phyloP scores from a whole-genome alignment of 2,329 filamentous ascomycete genomes.

The Claviceps spartinae region DNA sequence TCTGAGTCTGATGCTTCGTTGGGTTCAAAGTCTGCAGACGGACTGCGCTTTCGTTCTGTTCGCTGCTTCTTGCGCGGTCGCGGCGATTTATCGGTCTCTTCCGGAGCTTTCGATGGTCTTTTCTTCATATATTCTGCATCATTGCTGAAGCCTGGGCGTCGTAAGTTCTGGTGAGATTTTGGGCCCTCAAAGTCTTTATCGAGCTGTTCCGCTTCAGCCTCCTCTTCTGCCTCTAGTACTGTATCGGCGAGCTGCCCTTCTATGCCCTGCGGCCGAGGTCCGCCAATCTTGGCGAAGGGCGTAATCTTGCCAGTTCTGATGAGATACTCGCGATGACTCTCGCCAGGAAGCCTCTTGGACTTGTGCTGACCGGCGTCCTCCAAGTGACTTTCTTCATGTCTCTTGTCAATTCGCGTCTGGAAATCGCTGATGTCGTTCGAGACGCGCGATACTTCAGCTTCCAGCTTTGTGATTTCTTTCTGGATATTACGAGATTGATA shows the following conservation, averaged over 20 bases:
- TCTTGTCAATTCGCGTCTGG: slow-evolving; percentile 62
- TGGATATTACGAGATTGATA: slow-evolving; percentile 44
- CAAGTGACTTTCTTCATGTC: slow-evolving; percentile 42
- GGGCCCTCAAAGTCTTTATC: slow-evolving; percentile 31
- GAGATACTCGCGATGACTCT: slow-evolving; percentile 76
- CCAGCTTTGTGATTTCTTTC: slow-evolving; percentile 52
- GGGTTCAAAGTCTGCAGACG: slow-evolving; percentile 34
- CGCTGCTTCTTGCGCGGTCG: slow-evolving; percentile 44
- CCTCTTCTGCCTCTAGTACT: slow-evolving; percentile 71
- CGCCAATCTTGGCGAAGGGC: slow-evolving; percentile 71
- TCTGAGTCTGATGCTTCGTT: slow-evolving; percentile 19
- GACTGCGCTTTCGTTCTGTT: slow-evolving; percentile 22
- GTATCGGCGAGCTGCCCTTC: slow-evolving; percentile 62
- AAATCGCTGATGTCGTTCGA: slow-evolving; percentile 70
- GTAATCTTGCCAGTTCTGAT: slow-evolving; percentile 97
- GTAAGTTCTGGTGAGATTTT: slow-evolving; percentile 57
- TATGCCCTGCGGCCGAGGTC: slow-evolving; percentile 45
- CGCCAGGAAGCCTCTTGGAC: slow-evolving; percentile 55
- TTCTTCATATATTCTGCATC: slow-evolving; percentile 11
- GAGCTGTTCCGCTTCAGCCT: slow-evolving; percentile 32
- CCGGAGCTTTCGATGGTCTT: neutral
- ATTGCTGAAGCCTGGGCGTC: slow-evolving; percentile 55
- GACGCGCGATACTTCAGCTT: slow-evolving; percentile 49
- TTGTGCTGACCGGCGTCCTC: slow-evolving; percentile 30
- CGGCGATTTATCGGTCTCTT: slow-evolving; percentile 41